Base-by-base conservation (phyloP, 2,329 filamentous ascomycete species). In the Diplodia mutila region DNA sequence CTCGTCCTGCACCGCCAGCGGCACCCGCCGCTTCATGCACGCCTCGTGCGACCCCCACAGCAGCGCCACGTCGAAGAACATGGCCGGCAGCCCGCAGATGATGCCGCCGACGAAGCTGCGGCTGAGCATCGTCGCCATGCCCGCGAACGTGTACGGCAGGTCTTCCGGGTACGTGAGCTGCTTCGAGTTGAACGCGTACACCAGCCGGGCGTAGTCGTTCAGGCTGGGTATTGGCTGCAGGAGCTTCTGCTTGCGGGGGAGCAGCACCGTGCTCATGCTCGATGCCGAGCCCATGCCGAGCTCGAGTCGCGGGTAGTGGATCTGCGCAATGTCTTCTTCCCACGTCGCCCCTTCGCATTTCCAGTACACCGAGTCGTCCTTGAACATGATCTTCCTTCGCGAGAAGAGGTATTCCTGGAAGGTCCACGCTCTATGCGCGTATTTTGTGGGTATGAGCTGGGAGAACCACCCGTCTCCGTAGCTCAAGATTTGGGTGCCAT, bases 11-110 rank as follows among this genome's bases (percentile, higher is more conserved):
- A 34, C 39, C 14, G 34, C n/a, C 14, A 27, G 27, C n/a, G 59
- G 59, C n/a, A 37, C 18, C n/a, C 59, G 27, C 21, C 42, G 59
- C 27, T 63, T 63, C 59, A 63, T 61, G 29, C 59, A 63, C 14
- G 59, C 46, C 29, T 63, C 59, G 8, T 63, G 59, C n/a, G 59
- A 63, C n/a, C 25, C 63, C 71, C 71, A 72, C 32, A 71, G 63
- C 21, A 72, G 59, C 9, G 67, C 68, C 2, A 67, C 52, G 48
- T 72, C 71, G 48, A 72, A 69, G 61, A 67, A 70, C 59, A 70
- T 67, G 65, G 69, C 59, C 52, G 71, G 69, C 6, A 72, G 34
- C 3, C 71, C 71, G 32, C 66, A 68, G 5, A 70, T 46, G 53
- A 72, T 71, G 16, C 71, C 69, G 39, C 67, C 71, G 16, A 46